phyloP scores from a whole-genome alignment of 768 basidiomycete genomes.

The Phaeotremella skinneri region DNA sequence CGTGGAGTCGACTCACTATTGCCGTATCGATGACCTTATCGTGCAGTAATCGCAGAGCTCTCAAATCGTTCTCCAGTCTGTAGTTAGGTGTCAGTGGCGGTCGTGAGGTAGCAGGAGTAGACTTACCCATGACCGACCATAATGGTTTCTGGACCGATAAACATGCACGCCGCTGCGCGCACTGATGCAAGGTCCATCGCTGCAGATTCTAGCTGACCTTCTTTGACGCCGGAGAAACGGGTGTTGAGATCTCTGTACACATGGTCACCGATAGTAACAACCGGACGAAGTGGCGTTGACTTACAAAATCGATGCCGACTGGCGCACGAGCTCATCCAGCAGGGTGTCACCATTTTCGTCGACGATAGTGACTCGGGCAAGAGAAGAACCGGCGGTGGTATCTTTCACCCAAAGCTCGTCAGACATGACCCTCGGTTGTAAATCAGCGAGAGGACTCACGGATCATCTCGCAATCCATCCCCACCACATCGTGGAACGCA shows the following conservation, averaged over 20 bases:
- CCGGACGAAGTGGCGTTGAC: slow-evolving; percentile 10
- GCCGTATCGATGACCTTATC: slow-evolving; percentile 80
- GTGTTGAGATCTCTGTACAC: slow-evolving; percentile 78
- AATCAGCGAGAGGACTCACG: slow-evolving; percentile 29
- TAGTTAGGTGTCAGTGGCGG: slow-evolving; percentile 51
- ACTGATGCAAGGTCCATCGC: slow-evolving; percentile 65
- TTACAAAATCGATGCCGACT: slow-evolving; percentile 43
- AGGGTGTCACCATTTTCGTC: slow-evolving; percentile 70
- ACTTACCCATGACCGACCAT: slow-evolving; percentile 65
- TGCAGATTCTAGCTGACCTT: slow-evolving; percentile 55
- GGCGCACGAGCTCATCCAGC: slow-evolving; percentile 62
- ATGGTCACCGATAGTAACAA: slow-evolving; percentile 8
- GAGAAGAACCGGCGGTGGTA: slow-evolving; percentile 84
- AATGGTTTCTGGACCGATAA: slow-evolving; percentile 77
- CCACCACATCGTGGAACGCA: slow-evolving; percentile 66
- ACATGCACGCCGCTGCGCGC: slow-evolving; percentile 64
- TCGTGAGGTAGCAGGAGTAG: neutral
- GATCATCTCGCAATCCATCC: slow-evolving; percentile 95
- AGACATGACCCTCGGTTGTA: neutral
- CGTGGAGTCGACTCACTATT: slow-evolving; percentile 49
- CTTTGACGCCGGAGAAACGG: slow-evolving; percentile 54
- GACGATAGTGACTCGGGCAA: slow-evolving; percentile 86
- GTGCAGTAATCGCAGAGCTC: slow-evolving; percentile 84
- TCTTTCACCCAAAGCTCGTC: slow-evolving; percentile 48
- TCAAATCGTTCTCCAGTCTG: slow-evolving; percentile 90